These are phyloP conservation scores for Wallacemonas sp. DNA, from an alignment of 208 protist genomes.

Conservation along the genomic window DNA sequence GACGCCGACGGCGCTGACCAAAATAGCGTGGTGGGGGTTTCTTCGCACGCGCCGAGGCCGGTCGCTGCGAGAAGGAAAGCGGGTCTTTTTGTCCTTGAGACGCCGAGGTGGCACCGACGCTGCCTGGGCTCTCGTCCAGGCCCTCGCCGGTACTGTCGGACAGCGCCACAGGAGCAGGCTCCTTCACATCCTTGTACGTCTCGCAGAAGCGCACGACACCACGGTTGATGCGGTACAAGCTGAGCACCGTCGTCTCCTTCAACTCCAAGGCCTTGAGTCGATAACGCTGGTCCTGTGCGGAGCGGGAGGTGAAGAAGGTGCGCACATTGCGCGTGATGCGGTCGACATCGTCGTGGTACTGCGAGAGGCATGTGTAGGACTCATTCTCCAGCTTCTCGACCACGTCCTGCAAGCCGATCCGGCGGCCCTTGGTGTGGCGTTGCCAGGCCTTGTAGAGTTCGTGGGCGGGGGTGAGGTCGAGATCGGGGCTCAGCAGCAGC, in stretches of 20 bases:
- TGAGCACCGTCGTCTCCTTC: conserved; percentile 78
- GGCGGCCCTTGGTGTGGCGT: conserved; percentile 48
- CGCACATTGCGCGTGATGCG: conserved; percentile 76
- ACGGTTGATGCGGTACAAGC: conserved; percentile 83
- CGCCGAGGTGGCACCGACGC: not conserved
- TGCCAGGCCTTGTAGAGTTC: conserved; percentile 62
- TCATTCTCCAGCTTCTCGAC: conserved; percentile 78
- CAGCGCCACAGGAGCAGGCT: conserved; percentile 36
- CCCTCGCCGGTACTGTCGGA: not conserved
- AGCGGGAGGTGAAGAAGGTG: conserved; percentile 75
- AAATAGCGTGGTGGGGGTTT: conserved; percentile 24
- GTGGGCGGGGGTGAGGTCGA: conserved; percentile 62
- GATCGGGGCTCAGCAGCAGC: conserved; percentile 59
- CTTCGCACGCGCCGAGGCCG: conserved; percentile 5
- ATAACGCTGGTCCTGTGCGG: conserved; percentile 55
- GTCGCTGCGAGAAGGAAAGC: conserved; percentile 34
- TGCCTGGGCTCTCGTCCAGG: not conserved
- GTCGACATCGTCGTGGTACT: conserved; percentile 88
- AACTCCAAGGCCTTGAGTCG: conserved; percentile 73
- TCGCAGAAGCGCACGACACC: conserved; percentile 82
- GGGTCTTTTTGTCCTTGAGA: not conserved
- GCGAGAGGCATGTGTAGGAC: conserved; percentile 78
- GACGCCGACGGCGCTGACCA: conserved; percentile 35
- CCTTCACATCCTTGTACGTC: conserved; percentile 52
- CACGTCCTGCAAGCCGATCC: conserved; percentile 70